phyloP scores from a whole-genome alignment of 2,329 filamentous ascomycete genomes.

The Ceratocystis colombiana region DNA sequence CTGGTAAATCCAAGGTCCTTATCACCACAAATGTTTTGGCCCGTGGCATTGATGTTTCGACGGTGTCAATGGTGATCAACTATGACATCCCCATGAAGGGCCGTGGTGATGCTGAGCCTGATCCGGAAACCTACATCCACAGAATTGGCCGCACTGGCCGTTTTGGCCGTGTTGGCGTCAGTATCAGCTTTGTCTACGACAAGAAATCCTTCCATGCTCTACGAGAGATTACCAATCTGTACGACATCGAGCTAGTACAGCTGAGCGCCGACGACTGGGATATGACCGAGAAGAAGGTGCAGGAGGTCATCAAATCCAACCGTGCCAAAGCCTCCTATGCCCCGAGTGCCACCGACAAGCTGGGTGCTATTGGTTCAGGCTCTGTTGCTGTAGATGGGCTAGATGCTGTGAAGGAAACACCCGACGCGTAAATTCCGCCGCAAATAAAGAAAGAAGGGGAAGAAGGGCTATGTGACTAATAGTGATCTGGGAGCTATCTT shows the following conservation, averaged over 20 bases:
- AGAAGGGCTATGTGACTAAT: not conserved
- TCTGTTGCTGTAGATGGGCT: slow-evolving; percentile 26
- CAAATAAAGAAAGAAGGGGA: not conserved
- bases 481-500: not conserved
- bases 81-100: slow-evolving; percentile 78
- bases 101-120: slow-evolving; percentile 67
- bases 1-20: slow-evolving; percentile 81
- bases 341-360: slow-evolving; percentile 38
- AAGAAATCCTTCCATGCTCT: slow-evolving; percentile 70
- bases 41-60: slow-evolving; percentile 85
- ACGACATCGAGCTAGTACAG: slow-evolving; percentile 68
- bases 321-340: slow-evolving; percentile 47
- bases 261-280: slow-evolving; percentile 88
- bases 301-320: slow-evolving; percentile 66
- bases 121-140: slow-evolving; percentile 93
- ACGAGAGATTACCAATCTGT: slow-evolving; percentile 67
- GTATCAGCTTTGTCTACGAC: slow-evolving; percentile 88
- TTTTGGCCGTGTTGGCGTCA: slow-evolving; percentile 92
- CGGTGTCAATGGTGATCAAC: slow-evolving; percentile 96
- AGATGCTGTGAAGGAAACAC: slow-evolving; percentile 6
- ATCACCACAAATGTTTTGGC: slow-evolving; percentile 96
- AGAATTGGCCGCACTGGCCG: slow-evolving; percentile 94
- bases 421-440: not conserved
- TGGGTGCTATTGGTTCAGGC: slow-evolving; percentile 26
- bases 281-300: slow-evolving; percentile 69